Evolutionary conservation across 371 early-diverging fungal genomes (phyloP).

Genomic region (Mortierella sp.): DNA sequence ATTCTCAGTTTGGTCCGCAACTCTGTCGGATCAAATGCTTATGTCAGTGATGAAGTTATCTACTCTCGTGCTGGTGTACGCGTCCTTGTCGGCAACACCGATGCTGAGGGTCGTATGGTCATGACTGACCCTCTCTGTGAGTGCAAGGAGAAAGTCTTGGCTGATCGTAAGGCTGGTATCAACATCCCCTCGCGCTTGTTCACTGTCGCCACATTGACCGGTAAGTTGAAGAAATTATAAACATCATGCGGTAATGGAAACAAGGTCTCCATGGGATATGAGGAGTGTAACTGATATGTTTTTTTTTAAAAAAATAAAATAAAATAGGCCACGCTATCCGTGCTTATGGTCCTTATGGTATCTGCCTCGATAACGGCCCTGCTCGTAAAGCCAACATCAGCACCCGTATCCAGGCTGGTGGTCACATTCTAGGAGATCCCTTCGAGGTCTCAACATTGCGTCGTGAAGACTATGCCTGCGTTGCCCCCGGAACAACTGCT

Average conservation of each 20-base stretch:
- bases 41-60: constrained; percentile 88
- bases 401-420: constrained; percentile 75
- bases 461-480: constrained; percentile 81
- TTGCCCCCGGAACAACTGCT: constrained; percentile 67
- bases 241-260: background rate
- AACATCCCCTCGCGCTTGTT: constrained; percentile 72
- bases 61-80: constrained; percentile 85
- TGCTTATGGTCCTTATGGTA: constrained; percentile 84
- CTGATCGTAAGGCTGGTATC: constrained; percentile 60
- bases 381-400: constrained; percentile 76
- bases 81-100: constrained; percentile 88
- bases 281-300: background rate
- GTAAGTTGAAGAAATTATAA: constrained; percentile 11
- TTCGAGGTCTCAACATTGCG: constrained; percentile 88
- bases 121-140: constrained; percentile 88
- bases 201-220: constrained; percentile 90
- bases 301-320: no score
- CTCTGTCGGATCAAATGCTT: constrained; percentile 83
- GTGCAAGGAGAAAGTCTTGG: constrained; percentile 80
- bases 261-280: background rate
- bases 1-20: constrained; percentile 86
- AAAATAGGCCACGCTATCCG: constrained; percentile 80
- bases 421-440: constrained; percentile 83
- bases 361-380: constrained; percentile 85
- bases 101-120: constrained; percentile 94